Base-by-base conservation (phyloP, 106 monocot species). In the Alisma plantagoaquatica region DNA sequence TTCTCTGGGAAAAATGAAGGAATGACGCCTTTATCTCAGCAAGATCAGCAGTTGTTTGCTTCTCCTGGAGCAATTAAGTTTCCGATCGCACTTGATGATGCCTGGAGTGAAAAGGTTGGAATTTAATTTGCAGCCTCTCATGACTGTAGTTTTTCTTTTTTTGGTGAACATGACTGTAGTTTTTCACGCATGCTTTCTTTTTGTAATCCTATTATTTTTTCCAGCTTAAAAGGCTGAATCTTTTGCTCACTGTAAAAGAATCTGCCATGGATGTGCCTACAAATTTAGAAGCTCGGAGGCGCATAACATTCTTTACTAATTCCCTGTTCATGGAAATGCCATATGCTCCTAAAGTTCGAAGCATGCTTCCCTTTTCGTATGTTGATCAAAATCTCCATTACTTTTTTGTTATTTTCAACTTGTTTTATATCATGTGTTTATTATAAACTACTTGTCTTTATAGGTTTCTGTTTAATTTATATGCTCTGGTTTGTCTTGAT, bases 311-410 rank as follows among this genome's bases (percentile, higher is more conserved):
- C 38, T 84, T 90, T 51, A 71, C 56, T 38, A 90, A 82, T 53
- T 92, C 86, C 54, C 65, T 93, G 15, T 87, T 87, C 73, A 87
- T 93, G 92, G 70, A 77, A 29, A 93, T 93, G 86, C 87, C 87
- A 38, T 24, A 74, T 64, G 79, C 89, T 44, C 92, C 92, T 1
- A 87, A 93, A 93, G 87, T 87, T 43, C 76, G 77, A 11, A 80
- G 72, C 60, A 93, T 93, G 92, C 76, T 93, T 57, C 83, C 92
- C 11, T 93, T 93, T 56, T 87, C 92, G 87, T 92, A 86, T 78
- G 91, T 73, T 50, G n/a, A n/a, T n/a, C n/a, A n/a, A n/a, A n/a
- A n/a, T 21, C 1, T 23, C 8, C 28, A 15, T 12, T 28, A 23
- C 19, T 7, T 47, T 23, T 46, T 4, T 27, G 16, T 16, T 44